phyloP scores from a whole-genome alignment of 352 stramenopile species.

The Phytophthora syringae region DNA sequence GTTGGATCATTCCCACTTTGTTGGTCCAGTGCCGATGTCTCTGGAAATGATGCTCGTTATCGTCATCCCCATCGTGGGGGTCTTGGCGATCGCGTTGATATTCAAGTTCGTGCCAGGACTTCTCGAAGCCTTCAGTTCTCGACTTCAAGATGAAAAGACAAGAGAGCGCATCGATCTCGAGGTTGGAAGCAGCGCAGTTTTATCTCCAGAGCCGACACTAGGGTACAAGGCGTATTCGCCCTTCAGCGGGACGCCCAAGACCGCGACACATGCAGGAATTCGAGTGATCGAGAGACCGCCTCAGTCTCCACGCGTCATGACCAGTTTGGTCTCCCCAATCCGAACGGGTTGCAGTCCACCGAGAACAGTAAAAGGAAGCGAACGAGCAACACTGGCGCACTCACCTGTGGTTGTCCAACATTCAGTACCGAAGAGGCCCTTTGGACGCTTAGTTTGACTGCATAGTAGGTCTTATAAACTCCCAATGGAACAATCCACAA shows the following conservation, averaged over 20 bases:
- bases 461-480: background rate
- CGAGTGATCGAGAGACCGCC: conserved; percentile 19
- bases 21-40: conserved; percentile 10
- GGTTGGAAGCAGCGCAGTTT: conserved; percentile 9
- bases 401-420: conserved; percentile 8
- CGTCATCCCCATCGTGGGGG: conserved; percentile 29
- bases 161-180: conserved; percentile 32
- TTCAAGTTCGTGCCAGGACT: conserved; percentile 44
- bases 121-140: background rate
- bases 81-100: conserved; percentile 42
- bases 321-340: conserved; percentile 35
- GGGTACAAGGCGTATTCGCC: conserved; percentile 20
- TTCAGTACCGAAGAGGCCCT: conserved; percentile 1
- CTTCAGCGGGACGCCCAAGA: conserved; percentile 7
- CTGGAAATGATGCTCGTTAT: conserved; percentile 20
- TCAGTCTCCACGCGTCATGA: conserved; percentile 34
- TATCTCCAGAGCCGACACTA: conserved; percentile 29
- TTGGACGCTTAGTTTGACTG: conserved; percentile 10
- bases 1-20: conserved; percentile 34
- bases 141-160: conserved; percentile 18
- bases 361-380: conserved; percentile 9
- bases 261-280: conserved; percentile 7
- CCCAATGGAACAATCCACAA: background rate
- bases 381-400: conserved; percentile 8
- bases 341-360: conserved; percentile 34